A percentile compares a stretch with the other conserved stretches of the same genome.
Conservation (phyloP, 305 asterid genomes). For the Solanum chacoense region DNA sequence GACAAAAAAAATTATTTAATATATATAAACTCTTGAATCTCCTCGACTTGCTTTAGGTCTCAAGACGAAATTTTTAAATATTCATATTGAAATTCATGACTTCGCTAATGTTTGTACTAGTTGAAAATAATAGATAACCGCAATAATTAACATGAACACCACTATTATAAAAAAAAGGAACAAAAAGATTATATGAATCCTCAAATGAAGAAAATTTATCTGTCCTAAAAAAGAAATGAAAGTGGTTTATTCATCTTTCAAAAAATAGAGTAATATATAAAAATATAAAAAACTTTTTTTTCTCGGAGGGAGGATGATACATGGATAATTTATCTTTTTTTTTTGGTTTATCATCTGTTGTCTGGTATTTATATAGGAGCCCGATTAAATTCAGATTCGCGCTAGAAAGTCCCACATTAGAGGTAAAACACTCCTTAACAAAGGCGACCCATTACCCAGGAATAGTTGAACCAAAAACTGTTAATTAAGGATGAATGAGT, state of each 20-base stretch:
- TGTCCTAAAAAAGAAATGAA: neutral
- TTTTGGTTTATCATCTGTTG: neutral
- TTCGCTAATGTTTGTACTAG: neutral
- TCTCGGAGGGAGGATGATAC: too few relatives aligned
- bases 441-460: neutral
- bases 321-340: too few relatives aligned
- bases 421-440: neutral
- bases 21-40: neutral
- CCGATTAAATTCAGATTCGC: too few relatives aligned
- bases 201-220: neutral
- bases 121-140: neutral
- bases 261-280: neutral
- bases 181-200: neutral
- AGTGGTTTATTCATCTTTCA: neutral
- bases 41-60: neutral
- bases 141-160: neutral
- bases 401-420: neutral
- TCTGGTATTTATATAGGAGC: too few relatives aligned
- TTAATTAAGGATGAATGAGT: too few relatives aligned
- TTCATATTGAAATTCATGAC: neutral
- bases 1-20: neutral
- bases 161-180: neutral
- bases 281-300: too few relatives aligned
- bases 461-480: neutral
- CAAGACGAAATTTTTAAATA: neutral